These are phyloP conservation scores for Macrophomina pseudophaseolina DNA, from an alignment of 2,329 filamentous ascomycete genomes.

Conservation along the genomic window DNA sequence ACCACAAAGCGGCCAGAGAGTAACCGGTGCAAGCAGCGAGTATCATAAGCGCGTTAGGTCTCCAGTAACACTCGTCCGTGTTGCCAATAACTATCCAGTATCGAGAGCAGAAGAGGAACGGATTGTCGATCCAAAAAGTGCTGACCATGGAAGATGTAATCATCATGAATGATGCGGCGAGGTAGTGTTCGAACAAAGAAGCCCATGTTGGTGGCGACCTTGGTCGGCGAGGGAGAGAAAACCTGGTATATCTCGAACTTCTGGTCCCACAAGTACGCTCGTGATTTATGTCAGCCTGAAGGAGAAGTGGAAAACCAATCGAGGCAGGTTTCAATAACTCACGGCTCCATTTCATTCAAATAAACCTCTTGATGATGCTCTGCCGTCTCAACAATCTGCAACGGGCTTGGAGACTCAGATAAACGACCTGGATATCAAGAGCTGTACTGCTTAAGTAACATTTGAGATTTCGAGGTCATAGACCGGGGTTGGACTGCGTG, in stretches of 20 bases:
- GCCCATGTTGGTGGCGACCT: background rate
- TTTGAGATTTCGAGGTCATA: background rate
- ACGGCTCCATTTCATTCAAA: conserved; percentile 4
- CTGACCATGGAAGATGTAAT: conserved; percentile 10
- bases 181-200: background rate
- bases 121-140: conserved; percentile 13
- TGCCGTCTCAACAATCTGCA: background rate
- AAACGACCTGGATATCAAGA: background rate
- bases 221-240: background rate
- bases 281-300: background rate
- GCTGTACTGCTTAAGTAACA: background rate
- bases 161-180: conserved; percentile 12
- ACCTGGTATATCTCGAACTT: background rate
- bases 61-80: conserved; percentile 8
- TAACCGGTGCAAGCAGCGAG: no score
- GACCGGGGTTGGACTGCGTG: background rate
- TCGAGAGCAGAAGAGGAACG: background rate
- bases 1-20: background rate
- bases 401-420: background rate
- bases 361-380: background rate
- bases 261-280: background rate
- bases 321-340: background rate
- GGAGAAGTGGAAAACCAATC: background rate
- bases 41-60: background rate
- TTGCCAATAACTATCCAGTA: conserved; percentile 4